Evolutionary conservation across 345 rosid genomes (phyloP).

Genomic region (Lumnitzera littorea): DNA sequence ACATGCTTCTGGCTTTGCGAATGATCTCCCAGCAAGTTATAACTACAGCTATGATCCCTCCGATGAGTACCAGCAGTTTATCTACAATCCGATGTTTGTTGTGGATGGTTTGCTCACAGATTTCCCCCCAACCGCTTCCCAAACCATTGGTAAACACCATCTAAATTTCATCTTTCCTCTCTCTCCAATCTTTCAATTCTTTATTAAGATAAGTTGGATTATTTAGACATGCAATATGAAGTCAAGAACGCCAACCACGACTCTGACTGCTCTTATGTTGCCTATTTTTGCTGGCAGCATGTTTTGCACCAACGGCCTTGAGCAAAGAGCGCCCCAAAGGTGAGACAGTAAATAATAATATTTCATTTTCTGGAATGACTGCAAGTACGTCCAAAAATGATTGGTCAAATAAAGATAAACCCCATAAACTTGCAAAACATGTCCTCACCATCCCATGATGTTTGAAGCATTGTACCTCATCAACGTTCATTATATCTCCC

Average conservation of each 20-base stretch:
- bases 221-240: slow-evolving; percentile 1
- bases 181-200: background rate
- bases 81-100: slow-evolving; percentile 44
- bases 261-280: background rate
- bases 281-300: slow-evolving; percentile 36
- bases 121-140: slow-evolving; percentile 76
- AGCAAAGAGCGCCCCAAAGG: slow-evolving; percentile 24
- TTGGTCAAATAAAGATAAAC: background rate
- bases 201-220: background rate
- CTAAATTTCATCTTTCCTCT: slow-evolving; percentile 3
- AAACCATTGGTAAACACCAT: slow-evolving; percentile 40
- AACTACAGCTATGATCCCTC: slow-evolving; percentile 74
- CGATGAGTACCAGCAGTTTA: slow-evolving; percentile 56
- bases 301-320: slow-evolving; percentile 38
- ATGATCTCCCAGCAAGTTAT: slow-evolving; percentile 40
- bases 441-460: too few relatives aligned
- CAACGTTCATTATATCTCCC: too few relatives aligned
- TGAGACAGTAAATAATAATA: slow-evolving; percentile 7
- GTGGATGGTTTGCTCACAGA: slow-evolving; percentile 84
- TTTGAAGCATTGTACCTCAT: too few relatives aligned
- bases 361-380: background rate
- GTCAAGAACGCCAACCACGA: background rate
- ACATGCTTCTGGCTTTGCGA: slow-evolving; percentile 70
- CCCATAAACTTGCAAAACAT: too few relatives aligned
- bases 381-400: background rate